These are phyloP conservation scores for Rhododendron henanense DNA, from an alignment of 148 eudicot species.

Conservation along the genomic window DNA sequence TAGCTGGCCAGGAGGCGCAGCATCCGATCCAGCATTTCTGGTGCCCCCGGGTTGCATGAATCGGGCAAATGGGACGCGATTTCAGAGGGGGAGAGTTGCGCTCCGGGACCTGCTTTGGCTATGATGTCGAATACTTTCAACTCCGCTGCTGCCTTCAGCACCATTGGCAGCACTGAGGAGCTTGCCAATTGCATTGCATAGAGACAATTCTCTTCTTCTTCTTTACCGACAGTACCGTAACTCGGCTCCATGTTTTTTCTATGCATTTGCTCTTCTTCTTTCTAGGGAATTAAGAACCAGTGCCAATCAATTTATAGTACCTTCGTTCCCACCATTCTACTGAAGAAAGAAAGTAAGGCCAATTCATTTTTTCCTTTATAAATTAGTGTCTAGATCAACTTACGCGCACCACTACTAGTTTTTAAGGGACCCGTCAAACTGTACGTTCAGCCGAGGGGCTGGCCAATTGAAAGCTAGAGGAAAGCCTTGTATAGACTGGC, in stretches of 20 bases:
- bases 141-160: conserved; percentile 18
- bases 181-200: conserved; percentile 16
- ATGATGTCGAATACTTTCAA: conserved; percentile 31
- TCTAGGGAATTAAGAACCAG: neutral
- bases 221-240: neutral
- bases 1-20: conserved; percentile 32
- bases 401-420: too few species aligned
- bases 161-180: conserved; percentile 16
- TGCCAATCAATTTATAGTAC: neutral
- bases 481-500: too few species aligned
- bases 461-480: too few species aligned
- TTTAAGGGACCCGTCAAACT: too few species aligned
- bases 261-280: neutral
- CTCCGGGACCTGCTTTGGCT: conserved; percentile 17
- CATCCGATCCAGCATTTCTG: conserved; percentile 37
- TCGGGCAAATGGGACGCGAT: conserved; percentile 20
- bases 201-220: conserved; percentile 3
- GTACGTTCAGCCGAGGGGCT: too few species aligned
- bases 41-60: conserved; percentile 26
- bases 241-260: neutral
- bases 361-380: too few species aligned
- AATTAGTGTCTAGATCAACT: too few species aligned
- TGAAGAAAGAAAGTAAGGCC: too few species aligned
- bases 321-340: too few species aligned
- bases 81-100: conserved; percentile 21